Base-by-base conservation (phyloP, 2,329 filamentous ascomycete genomes). In the Coniochaeta hoffmannii region DNA sequence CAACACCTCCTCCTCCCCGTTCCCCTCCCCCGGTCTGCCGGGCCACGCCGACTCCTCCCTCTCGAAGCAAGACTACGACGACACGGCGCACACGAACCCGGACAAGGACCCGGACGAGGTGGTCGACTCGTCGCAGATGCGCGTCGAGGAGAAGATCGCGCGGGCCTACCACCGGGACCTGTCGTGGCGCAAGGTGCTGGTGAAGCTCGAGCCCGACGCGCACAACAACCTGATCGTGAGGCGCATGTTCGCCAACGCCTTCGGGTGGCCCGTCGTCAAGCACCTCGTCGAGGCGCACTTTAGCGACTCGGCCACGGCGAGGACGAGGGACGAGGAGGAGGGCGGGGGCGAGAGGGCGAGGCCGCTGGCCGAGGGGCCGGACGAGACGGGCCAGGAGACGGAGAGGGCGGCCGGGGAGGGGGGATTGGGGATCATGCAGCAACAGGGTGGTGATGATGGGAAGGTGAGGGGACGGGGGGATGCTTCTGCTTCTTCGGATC, bases 201-300 rank as follows among this genome's bases (percentile, higher is more conserved):
- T 99, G 14, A 88, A 94, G 54, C 78, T 99, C 2, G 93, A 99
- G 68, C 94, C 94, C 0, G 94, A 99, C 71, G 94, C 94, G 0
- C 94, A 99, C 74, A 99, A 99, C 72, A 99, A 99, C 70, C 96
- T 99, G 62, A 88, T 97, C 58, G 94, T 99, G 24, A 87, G 94
- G 15, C 87, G 94, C 55, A 96, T 91, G 86, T 99, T 99, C 69
- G 87, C 91, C 56, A 99, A 99, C 66, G 94, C 94, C 0, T 96
- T 96, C 64, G 94, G 94, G 2, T 99, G 94, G 94, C 94, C 94
- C 0, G 94, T 99, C 1, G 77, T 97, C 52, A 92, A 97, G 71
- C 94, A 99, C 71, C 74, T 97, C 19, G 93, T 94, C 53, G 92
- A 97, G 64, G 91, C 90, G 0, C 94, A 99, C 72, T 99, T 99